Percentiles rank a stretch among this genome's conserved stretches.
Conservation (phyloP, 441 rosid genomes). For the Erysimum pusillum region DNA sequence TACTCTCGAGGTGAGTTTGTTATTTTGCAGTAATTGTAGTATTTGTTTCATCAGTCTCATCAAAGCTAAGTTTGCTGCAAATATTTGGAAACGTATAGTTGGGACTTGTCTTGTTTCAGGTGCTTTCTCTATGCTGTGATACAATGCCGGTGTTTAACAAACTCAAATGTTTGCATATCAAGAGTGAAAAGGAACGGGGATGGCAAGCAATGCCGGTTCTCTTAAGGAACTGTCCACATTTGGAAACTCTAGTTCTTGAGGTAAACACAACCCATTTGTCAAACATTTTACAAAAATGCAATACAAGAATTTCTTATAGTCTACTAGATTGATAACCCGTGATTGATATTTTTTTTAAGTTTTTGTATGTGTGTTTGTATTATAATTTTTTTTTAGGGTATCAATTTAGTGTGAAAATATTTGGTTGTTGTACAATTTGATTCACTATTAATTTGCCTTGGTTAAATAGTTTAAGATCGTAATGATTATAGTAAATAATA, state of each 20-base stretch:
- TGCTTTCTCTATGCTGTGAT: neutral
- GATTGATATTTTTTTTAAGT: no score
- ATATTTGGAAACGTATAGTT: neutral
- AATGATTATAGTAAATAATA: no score
- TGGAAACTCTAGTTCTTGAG: neutral
- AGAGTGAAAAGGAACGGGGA: neutral
- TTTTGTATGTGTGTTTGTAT: no score
- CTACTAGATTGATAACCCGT: no score
- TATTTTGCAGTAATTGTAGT: neutral
- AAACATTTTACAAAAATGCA: neutral
- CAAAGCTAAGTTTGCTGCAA: neutral
- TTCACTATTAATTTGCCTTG: no score
- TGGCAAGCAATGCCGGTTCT: neutral
- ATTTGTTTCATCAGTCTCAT: neutral
- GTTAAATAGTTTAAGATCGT: no score
- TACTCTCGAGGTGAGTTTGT: slow-evolving; percentile 5
- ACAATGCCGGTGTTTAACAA: neutral
- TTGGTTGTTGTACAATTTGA: no score
- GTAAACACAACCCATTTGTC: neutral
- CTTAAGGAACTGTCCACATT: neutral
- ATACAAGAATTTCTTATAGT: no score
- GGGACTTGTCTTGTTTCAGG: neutral
- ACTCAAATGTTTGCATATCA: neutral
- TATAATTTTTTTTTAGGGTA: no score
- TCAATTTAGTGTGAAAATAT: no score